These are phyloP conservation scores for Microcera coccophila DNA, from an alignment of 2,329 filamentous ascomycete species.

Conservation along the genomic window DNA sequence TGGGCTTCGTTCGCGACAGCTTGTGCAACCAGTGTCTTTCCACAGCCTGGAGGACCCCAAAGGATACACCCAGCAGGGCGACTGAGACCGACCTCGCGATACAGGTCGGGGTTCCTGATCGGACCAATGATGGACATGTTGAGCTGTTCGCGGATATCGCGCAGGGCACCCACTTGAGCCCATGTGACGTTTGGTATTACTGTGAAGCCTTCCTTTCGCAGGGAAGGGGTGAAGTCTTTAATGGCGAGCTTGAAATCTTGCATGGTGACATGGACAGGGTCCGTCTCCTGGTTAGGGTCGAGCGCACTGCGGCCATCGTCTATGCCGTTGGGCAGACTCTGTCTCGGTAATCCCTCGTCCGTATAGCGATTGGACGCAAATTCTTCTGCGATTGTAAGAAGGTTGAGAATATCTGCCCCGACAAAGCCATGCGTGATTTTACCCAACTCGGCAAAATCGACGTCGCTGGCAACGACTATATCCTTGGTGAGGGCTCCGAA, in stretches of 20 bases:
- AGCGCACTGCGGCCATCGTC: not conserved
- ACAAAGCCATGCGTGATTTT: constrained; percentile 90
- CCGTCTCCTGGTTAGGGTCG: not conserved
- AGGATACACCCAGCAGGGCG: constrained; percentile 84
- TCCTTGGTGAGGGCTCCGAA: constrained; percentile 67
- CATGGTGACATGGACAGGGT: constrained; percentile 16
- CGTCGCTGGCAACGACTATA: constrained; percentile 59
- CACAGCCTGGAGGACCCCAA: constrained; percentile 95
- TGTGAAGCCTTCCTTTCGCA: constrained; percentile 84
- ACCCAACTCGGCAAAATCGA: constrained; percentile 71
- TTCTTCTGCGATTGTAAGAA: constrained; percentile 47
- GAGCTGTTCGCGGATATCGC: constrained; percentile 74
- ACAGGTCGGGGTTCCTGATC: constrained; percentile 77
- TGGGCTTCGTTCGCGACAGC: constrained; percentile 93
- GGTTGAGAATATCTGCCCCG: constrained; percentile 75
- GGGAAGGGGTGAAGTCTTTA: constrained; percentile 59
- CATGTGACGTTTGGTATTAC: constrained; percentile 92
- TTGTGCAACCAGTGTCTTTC: constrained; percentile 93
- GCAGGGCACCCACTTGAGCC: constrained; percentile 83
- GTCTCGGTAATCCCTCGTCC: constrained; percentile 8
- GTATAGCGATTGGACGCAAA: constrained; percentile 33
- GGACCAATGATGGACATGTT: constrained; percentile 83
- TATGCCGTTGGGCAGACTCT: not conserved
- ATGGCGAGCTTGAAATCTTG: constrained; percentile 70
- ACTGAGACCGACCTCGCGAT: constrained; percentile 71